Conservation (phyloP, 345 rosid genomes). For the Pugionium dolabratum region DNA sequence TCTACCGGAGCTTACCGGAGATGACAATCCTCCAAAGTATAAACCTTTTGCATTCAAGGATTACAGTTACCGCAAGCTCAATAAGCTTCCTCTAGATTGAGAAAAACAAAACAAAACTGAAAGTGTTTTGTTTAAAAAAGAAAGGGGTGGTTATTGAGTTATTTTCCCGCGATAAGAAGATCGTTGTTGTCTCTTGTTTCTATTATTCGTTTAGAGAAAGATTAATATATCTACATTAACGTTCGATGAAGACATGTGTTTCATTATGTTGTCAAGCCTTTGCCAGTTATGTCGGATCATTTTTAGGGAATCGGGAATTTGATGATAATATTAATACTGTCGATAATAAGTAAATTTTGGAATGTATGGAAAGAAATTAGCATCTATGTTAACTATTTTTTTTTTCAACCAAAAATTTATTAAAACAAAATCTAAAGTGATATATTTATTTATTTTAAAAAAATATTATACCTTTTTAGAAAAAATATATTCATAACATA, state of each 20-base stretch:
- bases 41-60: conserved; percentile 70
- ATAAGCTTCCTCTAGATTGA: conserved; percentile 63
- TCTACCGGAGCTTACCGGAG: conserved; percentile 51
- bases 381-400: not conserved
- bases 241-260: conserved; percentile 23
- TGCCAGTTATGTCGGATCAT: conserved; percentile 18
- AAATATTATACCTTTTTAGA: too few relatives aligned
- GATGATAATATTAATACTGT: not conserved
- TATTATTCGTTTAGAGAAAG: conserved; percentile 17
- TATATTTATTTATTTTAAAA: too few relatives aligned
- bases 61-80: conserved; percentile 69
- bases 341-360: too few relatives aligned
- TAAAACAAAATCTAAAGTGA: too few relatives aligned
- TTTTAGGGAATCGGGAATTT: conserved; percentile 1
- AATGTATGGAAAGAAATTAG: not conserved
- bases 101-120: not conserved
- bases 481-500: too few relatives aligned
- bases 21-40: conserved; percentile 53
- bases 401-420: not conserved
- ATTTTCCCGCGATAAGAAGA: conserved; percentile 18
- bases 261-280: conserved; percentile 1
- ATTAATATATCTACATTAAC: not conserved
- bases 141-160: conserved; percentile 27
- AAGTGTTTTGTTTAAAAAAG: not conserved
- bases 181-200: conserved; percentile 7